Percentiles rank a stretch among this genome's conserved stretches.
Conservation (phyloP, 306 rosid genomes). For the Betula pendula region DNA sequence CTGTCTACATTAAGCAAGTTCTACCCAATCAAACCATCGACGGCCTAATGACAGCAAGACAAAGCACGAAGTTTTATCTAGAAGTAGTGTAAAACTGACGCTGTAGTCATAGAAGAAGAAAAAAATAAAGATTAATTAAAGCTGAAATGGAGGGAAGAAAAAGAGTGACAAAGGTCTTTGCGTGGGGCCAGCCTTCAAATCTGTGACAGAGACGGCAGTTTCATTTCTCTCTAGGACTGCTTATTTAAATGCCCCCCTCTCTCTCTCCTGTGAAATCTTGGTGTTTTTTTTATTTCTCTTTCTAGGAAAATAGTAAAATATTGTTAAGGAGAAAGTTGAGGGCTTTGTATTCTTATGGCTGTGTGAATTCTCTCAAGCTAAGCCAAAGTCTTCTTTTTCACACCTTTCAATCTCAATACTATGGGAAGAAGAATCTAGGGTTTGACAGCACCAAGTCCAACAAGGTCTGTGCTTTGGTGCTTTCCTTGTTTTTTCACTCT, state of each 20-base stretch:
- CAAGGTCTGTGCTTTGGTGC: slow-evolving; percentile 63
- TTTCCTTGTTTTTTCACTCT: slow-evolving; percentile 20
- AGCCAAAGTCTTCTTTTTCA: slow-evolving; percentile 65
- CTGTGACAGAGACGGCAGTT: slow-evolving; percentile 86
- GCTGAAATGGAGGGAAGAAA: slow-evolving; percentile 43
- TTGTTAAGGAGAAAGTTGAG: slow-evolving; percentile 48
- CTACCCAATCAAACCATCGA: too few relatives aligned
- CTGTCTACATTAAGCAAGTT: too few relatives aligned
- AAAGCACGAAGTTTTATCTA: too few relatives aligned
- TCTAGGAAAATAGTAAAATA: slow-evolving; percentile 22
- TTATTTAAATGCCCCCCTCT: slow-evolving; percentile 44
- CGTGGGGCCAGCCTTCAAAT: slow-evolving; percentile 71
- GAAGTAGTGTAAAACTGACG: too few relatives aligned
- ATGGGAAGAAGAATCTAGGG: slow-evolving; percentile 88
- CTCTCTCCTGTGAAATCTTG: slow-evolving; percentile 24
- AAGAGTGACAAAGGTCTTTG: slow-evolving; percentile 73
- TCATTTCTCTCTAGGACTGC: slow-evolving; percentile 45
- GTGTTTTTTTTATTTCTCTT: neutral
- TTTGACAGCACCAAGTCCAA: slow-evolving; percentile 60
- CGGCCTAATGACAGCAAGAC: too few relatives aligned
- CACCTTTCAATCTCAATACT: slow-evolving; percentile 66
- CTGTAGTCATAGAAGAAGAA: neutral
- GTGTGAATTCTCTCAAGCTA: slow-evolving; percentile 73
- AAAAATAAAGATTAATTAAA: slow-evolving; percentile 37
- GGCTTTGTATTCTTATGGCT: slow-evolving; percentile 58